A percentile compares a stretch with the other conserved stretches of the same genome.
Evolutionary conservation across 2,329 filamentous ascomycete species (phyloP).

Genomic region (Domatiomyces globalis): DNA sequence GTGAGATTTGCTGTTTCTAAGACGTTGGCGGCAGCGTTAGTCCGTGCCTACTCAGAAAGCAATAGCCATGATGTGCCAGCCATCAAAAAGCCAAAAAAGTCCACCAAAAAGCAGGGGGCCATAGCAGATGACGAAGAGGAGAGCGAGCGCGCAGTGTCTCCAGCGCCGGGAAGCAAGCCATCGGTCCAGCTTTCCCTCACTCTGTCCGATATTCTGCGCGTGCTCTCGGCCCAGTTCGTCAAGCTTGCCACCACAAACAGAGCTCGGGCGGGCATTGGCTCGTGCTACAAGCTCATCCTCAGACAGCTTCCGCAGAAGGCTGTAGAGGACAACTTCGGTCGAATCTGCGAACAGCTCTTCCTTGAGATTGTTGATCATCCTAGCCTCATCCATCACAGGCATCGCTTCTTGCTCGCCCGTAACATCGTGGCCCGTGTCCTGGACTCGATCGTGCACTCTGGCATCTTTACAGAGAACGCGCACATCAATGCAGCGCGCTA

Average conservation of each 20-base stretch:
- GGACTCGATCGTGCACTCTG: slow-evolving; percentile 65
- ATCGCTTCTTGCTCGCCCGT: slow-evolving; percentile 70
- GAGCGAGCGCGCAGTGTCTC: slow-evolving; percentile 55
- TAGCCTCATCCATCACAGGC: slow-evolving; percentile 68
- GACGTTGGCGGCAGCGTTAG: slow-evolving; percentile 67
- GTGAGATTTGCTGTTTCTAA: slow-evolving; percentile 78
- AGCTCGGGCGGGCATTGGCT: slow-evolving; percentile 65
- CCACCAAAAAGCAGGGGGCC: slow-evolving; percentile 49
- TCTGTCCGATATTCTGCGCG: slow-evolving; percentile 62
- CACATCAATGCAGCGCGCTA: slow-evolving; percentile 69
- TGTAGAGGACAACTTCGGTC: slow-evolving; percentile 70
- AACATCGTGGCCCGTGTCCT: slow-evolving; percentile 73
- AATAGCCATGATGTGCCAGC: slow-evolving; percentile 40
- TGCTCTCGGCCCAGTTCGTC: slow-evolving; percentile 68
- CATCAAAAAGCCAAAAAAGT: slow-evolving; percentile 57
- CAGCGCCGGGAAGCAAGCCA: slow-evolving; percentile 51
- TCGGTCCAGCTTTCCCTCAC: slow-evolving; percentile 58
- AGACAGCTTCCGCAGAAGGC: slow-evolving; percentile 63
- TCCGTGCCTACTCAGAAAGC: slow-evolving; percentile 62
- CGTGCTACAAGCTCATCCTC: slow-evolving; percentile 75
- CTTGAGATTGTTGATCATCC: slow-evolving; percentile 63
- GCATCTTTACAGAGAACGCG: slow-evolving; percentile 76
- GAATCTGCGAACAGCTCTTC: slow-evolving; percentile 68
- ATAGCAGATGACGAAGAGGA: slow-evolving; percentile 62
- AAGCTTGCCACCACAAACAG: slow-evolving; percentile 65